Evolutionary conservation across 768 basidiomycete species (phyloP).

Genomic region (Kwoniella pini): DNA sequence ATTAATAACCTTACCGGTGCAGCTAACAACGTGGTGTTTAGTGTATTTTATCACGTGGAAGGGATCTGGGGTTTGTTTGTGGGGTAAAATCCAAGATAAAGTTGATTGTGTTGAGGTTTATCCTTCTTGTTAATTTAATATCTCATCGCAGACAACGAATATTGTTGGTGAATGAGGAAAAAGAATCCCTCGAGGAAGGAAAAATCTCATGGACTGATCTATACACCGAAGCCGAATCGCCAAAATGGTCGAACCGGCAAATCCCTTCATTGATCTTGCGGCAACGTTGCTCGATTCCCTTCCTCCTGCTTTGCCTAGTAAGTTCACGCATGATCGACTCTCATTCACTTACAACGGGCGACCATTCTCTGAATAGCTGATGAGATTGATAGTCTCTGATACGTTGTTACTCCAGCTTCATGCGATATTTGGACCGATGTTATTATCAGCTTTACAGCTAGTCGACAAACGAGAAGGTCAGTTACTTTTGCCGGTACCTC

Average conservation of each 20-base stretch:
- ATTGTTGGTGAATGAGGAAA: too few species aligned
- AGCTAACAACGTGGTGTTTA: conserved; percentile 7
- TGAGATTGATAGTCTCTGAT: conserved; percentile 22
- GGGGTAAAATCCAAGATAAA: background rate
- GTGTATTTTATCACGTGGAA: conserved; percentile 1
- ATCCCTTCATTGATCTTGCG: conserved; percentile 27
- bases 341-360: background rate
- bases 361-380: background rate
- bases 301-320: conserved; percentile 26
- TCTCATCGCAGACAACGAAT: too few species aligned
- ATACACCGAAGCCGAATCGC: too few species aligned
- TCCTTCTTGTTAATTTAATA: too few species aligned
- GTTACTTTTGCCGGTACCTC: background rate
- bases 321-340: background rate
- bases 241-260: conserved; percentile 5
- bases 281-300: conserved; percentile 33
- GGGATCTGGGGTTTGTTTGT: conserved; percentile 8
- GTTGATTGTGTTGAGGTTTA: background rate
- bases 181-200: too few species aligned
- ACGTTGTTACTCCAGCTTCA: conserved; percentile 39
- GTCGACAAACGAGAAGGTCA: conserved; percentile 45
- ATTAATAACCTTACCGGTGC: too few species aligned
- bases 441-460: conserved; percentile 43
- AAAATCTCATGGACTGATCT: too few species aligned
- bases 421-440: conserved; percentile 43